Conservation (phyloP, 768 basidiomycete species). For the Boletus pseudo-olivaceus region DNA sequence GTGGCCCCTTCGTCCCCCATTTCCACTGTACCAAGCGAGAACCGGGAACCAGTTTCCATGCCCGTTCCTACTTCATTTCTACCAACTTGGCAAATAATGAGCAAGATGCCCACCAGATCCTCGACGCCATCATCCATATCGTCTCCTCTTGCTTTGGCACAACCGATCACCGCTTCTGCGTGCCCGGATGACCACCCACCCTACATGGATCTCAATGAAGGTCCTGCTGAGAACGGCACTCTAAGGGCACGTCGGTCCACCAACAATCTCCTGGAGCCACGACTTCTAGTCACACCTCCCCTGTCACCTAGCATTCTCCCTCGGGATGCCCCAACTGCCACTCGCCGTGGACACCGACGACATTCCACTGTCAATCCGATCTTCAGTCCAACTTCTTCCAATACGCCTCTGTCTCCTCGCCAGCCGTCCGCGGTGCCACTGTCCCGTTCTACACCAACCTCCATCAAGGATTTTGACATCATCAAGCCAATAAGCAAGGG, state of each 20-base stretch:
- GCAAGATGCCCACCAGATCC: constrained; percentile 65
- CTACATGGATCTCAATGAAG: constrained; percentile 64
- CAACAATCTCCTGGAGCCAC: constrained; percentile 62
- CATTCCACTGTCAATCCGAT: constrained; percentile 69
- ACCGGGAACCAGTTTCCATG: constrained; percentile 27
- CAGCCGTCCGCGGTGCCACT: constrained; percentile 75
- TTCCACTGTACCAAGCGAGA: constrained; percentile 19
- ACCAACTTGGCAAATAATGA: constrained; percentile 38
- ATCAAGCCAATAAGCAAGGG: constrained; percentile 99
- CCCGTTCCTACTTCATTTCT: constrained; percentile 44
- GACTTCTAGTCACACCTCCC: constrained; percentile 69
- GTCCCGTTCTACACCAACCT: constrained; percentile 77
- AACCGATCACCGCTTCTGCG: constrained; percentile 72
- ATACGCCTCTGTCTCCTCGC: constrained; percentile 78
- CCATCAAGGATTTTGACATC: constrained; percentile 98
- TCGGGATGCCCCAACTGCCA: constrained; percentile 41
- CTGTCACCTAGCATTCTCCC: constrained; percentile 59
- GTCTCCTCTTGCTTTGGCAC: constrained; percentile 81
- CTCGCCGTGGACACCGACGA: constrained; percentile 61
- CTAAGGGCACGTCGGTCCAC: constrained; percentile 64
- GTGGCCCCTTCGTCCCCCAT: constrained; percentile 52
- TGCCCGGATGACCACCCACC: constrained; percentile 60
- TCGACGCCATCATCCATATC: constrained; percentile 88
- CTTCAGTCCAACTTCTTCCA: constrained; percentile 49
- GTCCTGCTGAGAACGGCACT: constrained; percentile 34